A percentile compares a stretch with the other conserved stretches of the same genome.
Conservation (phyloP, 2,329 filamentous ascomycete species). For the Botryotinia convoluta region DNA sequence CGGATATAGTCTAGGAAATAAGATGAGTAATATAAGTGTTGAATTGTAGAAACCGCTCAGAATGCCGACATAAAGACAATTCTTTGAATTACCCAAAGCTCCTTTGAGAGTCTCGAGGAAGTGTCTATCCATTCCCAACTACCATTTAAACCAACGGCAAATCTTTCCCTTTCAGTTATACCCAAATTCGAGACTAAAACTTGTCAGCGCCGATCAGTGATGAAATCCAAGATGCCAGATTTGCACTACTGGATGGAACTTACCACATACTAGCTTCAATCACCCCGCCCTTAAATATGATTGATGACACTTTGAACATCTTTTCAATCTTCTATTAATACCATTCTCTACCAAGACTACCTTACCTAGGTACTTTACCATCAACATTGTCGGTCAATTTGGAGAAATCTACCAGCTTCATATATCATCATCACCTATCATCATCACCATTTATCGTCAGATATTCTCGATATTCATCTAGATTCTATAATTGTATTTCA, state of each 20-base stretch:
- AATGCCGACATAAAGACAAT: neutral
- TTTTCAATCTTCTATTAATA: neutral
- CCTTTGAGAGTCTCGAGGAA: neutral
- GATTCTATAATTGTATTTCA: neutral
- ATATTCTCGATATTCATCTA: neutral
- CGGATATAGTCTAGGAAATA: no score
- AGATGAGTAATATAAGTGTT: neutral
- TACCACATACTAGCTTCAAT: neutral
- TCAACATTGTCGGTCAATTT: neutral
- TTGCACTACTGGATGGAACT: neutral
- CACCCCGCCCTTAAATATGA: neutral
- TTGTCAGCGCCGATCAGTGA: neutral
- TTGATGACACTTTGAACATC: neutral
- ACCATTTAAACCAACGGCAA: neutral
- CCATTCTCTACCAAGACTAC: neutral
- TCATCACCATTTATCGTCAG: neutral
- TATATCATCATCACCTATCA: neutral
- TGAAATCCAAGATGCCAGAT: neutral
- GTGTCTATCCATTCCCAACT: neutral
- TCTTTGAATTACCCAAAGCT: neutral
- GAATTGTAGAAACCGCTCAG: neutral
- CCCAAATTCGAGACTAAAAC: neutral
- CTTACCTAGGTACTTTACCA: neutral
- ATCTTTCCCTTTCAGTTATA: neutral
- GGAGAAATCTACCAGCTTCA: neutral